phyloP scores from a whole-genome alignment of 1,139 yeast species.

The Kodamaea derodonti region DNA sequence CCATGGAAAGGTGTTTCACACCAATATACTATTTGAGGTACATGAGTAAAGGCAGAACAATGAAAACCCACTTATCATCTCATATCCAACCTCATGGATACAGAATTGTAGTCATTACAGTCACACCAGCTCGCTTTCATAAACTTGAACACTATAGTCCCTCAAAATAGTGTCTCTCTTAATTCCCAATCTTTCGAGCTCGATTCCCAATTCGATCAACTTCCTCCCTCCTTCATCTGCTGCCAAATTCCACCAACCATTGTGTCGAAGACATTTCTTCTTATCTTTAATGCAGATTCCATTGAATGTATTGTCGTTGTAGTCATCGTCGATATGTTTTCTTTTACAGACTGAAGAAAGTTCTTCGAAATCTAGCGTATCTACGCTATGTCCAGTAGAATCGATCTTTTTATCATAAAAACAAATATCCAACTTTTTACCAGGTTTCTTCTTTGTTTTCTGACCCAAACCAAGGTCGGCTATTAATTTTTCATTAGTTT shows the following conservation, averaged over 20 bases:
- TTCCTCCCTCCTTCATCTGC: conserved; percentile 41
- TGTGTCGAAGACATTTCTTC: conserved; percentile 62
- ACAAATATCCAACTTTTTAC: conserved; percentile 29
- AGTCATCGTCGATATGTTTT: conserved; percentile 8
- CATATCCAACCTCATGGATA: too few relatives aligned
- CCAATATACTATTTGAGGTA: too few relatives aligned
- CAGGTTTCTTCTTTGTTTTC: conserved; percentile 21
- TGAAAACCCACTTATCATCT: too few relatives aligned
- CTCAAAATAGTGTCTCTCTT: conserved; percentile 24
- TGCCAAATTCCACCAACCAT: conserved; percentile 60
- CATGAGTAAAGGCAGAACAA: too few relatives aligned
- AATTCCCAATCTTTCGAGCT: conserved; percentile 19
- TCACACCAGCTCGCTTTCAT: too few relatives aligned
- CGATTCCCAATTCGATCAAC: conserved; percentile 23
- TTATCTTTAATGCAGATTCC: conserved; percentile 56
- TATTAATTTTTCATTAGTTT: conserved; percentile 33
- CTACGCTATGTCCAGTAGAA: not conserved
- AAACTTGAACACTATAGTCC: conserved; percentile 33
- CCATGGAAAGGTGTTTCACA: too few relatives aligned
- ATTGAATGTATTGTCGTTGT: conserved; percentile 18
- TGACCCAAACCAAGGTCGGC: conserved; percentile 9
- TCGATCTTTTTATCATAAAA: conserved; percentile 21
- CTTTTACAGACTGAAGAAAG: conserved; percentile 17
- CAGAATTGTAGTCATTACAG: too few relatives aligned
- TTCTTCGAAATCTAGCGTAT: conserved; percentile 8